These are phyloP conservation scores for Euclidium syriacum DNA, from an alignment of 345 rosid species.

Conservation along the genomic window DNA sequence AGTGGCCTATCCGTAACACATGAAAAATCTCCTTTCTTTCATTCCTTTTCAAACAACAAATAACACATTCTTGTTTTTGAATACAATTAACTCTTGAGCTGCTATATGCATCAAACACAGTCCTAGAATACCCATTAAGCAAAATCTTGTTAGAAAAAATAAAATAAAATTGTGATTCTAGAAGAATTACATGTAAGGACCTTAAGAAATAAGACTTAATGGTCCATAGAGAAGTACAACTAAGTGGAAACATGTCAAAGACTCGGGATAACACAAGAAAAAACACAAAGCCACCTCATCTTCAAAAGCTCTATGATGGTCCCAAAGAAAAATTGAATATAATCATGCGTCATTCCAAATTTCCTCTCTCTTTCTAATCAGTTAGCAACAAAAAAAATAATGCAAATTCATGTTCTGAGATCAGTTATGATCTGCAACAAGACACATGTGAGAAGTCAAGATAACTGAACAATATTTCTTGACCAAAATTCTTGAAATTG, in stretches of 20 bases:
- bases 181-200: too few relatives aligned
- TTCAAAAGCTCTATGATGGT: slow-evolving; percentile 21
- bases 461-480: not conserved
- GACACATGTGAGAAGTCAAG: not conserved
- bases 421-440: slow-evolving; percentile 1
- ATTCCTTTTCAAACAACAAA: too few relatives aligned
- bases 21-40: too few relatives aligned
- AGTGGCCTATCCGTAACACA: not conserved
- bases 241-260: slow-evolving; percentile 17
- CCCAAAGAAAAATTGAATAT: not conserved
- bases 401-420: slow-evolving; percentile 18
- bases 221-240: too few relatives aligned
- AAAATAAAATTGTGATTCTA: too few relatives aligned
- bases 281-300: slow-evolving; percentile 15
- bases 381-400: slow-evolving; percentile 11
- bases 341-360: slow-evolving; percentile 22
- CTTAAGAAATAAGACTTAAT: too few relatives aligned
- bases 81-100: too few relatives aligned
- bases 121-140: too few relatives aligned
- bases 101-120: too few relatives aligned
- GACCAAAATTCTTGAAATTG: not conserved
- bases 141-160: too few relatives aligned
- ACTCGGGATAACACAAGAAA: slow-evolving; percentile 27
- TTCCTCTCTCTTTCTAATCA: slow-evolving; percentile 21
- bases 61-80: too few relatives aligned